phyloP scores from a whole-genome alignment of 371 early-diverging fungal species.

The Mortierella sp. region DNA sequence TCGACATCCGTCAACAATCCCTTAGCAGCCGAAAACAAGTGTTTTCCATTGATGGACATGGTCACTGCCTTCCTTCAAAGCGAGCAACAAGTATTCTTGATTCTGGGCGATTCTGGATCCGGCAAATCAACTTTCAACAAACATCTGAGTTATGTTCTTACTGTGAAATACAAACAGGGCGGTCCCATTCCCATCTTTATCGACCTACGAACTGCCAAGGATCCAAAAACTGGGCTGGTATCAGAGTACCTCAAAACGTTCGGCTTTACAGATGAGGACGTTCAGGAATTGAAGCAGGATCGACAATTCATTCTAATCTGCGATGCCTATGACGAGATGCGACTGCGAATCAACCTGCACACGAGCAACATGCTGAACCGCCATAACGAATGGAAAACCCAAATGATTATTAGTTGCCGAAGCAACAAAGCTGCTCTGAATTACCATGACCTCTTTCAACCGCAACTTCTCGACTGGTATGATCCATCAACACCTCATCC shows the following conservation, averaged over 20 bases:
- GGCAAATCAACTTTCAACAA: slow-evolving; percentile 37
- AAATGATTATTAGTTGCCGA: slow-evolving; percentile 23
- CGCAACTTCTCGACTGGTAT: background rate
- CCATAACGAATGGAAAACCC: background rate
- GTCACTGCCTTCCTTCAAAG: slow-evolving; percentile 4
- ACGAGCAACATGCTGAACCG: slow-evolving; percentile 10
- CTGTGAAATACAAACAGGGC: background rate
- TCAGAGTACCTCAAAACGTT: background rate
- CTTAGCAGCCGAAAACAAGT: too few species aligned
- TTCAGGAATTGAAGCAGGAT: slow-evolving; percentile 12
- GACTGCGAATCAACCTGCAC: background rate
- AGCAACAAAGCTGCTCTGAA: background rate
- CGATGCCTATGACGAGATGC: slow-evolving; percentile 29
- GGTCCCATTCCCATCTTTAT: slow-evolving; percentile 18
- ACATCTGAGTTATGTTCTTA: slow-evolving; percentile 3
- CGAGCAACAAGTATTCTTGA: slow-evolving; percentile 21
- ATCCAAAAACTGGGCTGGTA: too few species aligned
- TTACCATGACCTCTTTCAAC: slow-evolving; percentile 11
- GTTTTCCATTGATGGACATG: slow-evolving; percentile 7
- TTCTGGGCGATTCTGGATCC: slow-evolving; percentile 31
- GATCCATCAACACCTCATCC: background rate
- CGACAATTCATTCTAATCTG: slow-evolving; percentile 23
- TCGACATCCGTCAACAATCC: too few species aligned
- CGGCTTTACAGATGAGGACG: slow-evolving; percentile 11
- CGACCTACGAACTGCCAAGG: slow-evolving; percentile 13